phyloP scores from a whole-genome alignment of 805 yeast species.

The Millerozyma miso region DNA sequence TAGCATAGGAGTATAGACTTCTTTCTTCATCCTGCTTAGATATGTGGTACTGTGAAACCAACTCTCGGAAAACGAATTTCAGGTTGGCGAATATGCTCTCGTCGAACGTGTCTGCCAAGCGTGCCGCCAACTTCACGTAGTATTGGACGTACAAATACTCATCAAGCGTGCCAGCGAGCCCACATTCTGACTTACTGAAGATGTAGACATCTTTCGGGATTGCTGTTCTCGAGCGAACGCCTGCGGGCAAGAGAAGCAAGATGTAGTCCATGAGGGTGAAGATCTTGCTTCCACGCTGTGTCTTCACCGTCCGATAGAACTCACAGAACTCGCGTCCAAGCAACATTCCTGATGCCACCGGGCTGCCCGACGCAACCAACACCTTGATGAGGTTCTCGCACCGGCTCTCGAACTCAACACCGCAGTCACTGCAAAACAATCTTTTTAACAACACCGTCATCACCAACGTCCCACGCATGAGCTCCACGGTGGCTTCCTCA shows the following conservation, averaged over 20 bases:
- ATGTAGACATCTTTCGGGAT: not conserved
- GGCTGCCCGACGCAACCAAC: not conserved
- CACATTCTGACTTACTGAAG: not conserved
- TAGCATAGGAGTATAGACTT: constrained; percentile 12
- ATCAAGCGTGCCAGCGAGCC: constrained; percentile 22
- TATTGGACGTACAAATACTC: constrained; percentile 21
- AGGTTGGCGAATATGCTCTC: constrained; percentile 4
- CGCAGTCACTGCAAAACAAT: not conserved
- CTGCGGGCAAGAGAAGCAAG: constrained; percentile 10
- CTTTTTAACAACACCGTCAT: constrained; percentile 1
- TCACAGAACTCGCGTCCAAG: constrained; percentile 5
- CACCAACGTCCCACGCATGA: constrained; percentile 2
- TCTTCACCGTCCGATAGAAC: constrained; percentile 8
- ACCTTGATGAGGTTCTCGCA: constrained; percentile 2
- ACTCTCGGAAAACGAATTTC: not conserved
- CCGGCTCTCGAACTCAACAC: not conserved
- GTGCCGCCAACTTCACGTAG: constrained; percentile 17
- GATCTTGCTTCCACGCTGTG: constrained; percentile 12
- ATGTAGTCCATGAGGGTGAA: constrained; percentile 18
- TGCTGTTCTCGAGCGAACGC: not conserved
- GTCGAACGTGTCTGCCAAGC: not conserved
- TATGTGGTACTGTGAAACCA: not conserved
- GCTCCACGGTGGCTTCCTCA: not conserved
- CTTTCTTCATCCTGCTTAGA: constrained; percentile 8
- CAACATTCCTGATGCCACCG: not conserved